Evolutionary conservation across 2,329 filamentous ascomycete genomes (phyloP), one percentile per base, ranked within the genome.

Genomic region (Furcasterigmium sp.): DNA sequence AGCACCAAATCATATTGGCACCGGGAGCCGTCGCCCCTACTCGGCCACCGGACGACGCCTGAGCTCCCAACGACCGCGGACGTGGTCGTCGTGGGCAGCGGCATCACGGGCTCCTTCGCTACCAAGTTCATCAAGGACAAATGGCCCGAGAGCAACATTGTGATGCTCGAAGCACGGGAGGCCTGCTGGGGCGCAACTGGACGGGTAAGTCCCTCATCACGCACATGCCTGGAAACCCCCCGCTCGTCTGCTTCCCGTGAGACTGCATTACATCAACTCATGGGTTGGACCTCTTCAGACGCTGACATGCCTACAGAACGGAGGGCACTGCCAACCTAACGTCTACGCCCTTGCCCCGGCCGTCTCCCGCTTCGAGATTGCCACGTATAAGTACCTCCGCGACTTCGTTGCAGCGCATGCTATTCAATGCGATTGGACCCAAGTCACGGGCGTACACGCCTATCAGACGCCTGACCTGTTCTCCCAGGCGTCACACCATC

Each of bases 131-230:
- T 88, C 41, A 75, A 65, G 55, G 70, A 67, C 44, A 66, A 49
- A 49, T 60, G 46, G 53, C 57, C 61, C 48, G 53, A 61, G 21
- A 65, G 73, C 46, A 70, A 64, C n/a, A 75, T 90, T 8, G 70
- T 91, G 6, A 75, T 91, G 68, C 70, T 91, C 5, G 87, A 91
- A 63, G 87, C 87, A 13, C 73, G 87, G 53, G 86, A 91, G 67
- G 85, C 82, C 4, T 91, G 86, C 56, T 90, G 79, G 78, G 87
- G 87, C 15, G 87, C 87, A n/a, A 91, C 86, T 1, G 86, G 87
- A n/a, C 68, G 86, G 56, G 84, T 87, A 56, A 71, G 80, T 70
- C 6, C 17, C 23, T 26, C n/a, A n/a, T n/a, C n/a, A n/a, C n/a
- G n/a, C n/a, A n/a, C n/a, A n/a, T n/a, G n/a, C n/a, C n/a, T n/a